phyloP scores from a whole-genome alignment of 192 early-diverging fungal genomes.

The Coemansia sp. region DNA sequence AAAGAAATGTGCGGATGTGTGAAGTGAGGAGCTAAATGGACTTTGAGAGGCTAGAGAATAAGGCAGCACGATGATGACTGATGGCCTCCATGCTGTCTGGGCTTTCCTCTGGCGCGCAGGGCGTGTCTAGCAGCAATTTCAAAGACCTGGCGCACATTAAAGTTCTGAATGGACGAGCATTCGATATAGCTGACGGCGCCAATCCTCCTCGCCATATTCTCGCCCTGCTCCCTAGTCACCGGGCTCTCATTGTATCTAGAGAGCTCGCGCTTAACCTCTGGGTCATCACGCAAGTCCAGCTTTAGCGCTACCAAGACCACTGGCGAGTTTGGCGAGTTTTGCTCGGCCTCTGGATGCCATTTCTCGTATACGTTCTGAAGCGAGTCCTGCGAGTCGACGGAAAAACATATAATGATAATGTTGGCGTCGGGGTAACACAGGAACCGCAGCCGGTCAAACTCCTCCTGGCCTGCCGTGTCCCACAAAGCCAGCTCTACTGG shows the following conservation, averaged over 20 bases:
- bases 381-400: constrained; percentile 77
- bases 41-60: constrained; percentile 21
- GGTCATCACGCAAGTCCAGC: constrained; percentile 40
- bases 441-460: constrained; percentile 88
- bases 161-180: constrained; percentile 61
- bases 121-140: constrained; percentile 60
- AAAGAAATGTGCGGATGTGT: not conserved
- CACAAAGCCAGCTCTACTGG: constrained; percentile 85
- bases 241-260: constrained; percentile 34
- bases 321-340: constrained; percentile 10
- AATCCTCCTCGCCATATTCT: constrained; percentile 62
- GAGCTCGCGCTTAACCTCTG: constrained; percentile 19
- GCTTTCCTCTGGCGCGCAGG: constrained; percentile 6
- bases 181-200: constrained; percentile 78
- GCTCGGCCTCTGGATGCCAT: constrained; percentile 27
- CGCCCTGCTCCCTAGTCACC: constrained; percentile 55
- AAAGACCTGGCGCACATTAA: constrained; percentile 53
- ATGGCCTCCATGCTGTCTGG: not conserved
- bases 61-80: constrained; percentile 23
- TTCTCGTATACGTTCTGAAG: constrained; percentile 67
- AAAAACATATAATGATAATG: constrained; percentile 89
- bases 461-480: constrained; percentile 97
- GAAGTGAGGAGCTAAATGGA: not conserved
- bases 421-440: constrained; percentile 91
- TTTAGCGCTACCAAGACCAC: constrained; percentile 34